These are phyloP conservation scores for Avena atlantica DNA, from an alignment of 176 grass and related monocot genomes.

Conservation along the genomic window DNA sequence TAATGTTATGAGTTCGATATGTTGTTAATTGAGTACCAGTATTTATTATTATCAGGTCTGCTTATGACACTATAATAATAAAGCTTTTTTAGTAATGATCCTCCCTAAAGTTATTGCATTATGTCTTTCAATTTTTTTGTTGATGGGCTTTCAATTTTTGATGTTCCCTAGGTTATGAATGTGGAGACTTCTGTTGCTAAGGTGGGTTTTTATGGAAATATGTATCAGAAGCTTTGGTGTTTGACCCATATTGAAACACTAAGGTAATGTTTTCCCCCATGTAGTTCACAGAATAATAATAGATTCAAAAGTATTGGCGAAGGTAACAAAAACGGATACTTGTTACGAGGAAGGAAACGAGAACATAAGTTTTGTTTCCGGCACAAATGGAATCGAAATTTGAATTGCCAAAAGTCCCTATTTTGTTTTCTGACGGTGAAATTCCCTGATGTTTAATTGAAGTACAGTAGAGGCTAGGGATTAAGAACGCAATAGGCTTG, in stretches of 20 bases:
- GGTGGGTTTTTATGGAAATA: conserved; percentile 80
- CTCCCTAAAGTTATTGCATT: conserved; percentile 8
- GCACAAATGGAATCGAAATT: not conserved
- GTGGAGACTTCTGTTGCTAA: conserved; percentile 88
- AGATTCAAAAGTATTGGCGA: not conserved
- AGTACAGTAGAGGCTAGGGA: not conserved
- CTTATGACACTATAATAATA: not conserved
- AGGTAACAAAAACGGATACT: not conserved
- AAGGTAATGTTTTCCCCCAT: conserved; percentile 57
- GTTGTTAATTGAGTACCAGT: not conserved
- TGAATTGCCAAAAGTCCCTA: not conserved
- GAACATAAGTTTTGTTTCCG: not conserved
- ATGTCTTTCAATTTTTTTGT: not conserved
- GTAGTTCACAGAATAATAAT: not conserved
- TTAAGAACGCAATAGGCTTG: not conserved
- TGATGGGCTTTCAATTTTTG: conserved; percentile 36
- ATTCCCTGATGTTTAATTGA: too few relatives aligned
- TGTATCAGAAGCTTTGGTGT: conserved; percentile 89
- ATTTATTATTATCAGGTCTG: not conserved
- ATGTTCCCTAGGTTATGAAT: conserved; percentile 81
- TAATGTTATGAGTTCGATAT: not conserved
- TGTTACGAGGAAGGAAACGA: not conserved
- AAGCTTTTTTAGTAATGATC: not conserved
- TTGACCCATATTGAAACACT: conserved; percentile 95
- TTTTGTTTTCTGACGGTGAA: not conserved